Evolutionary conservation across 2,329 filamentous ascomycete genomes (phyloP).

Genomic region (Fusarium decemcellulare): DNA sequence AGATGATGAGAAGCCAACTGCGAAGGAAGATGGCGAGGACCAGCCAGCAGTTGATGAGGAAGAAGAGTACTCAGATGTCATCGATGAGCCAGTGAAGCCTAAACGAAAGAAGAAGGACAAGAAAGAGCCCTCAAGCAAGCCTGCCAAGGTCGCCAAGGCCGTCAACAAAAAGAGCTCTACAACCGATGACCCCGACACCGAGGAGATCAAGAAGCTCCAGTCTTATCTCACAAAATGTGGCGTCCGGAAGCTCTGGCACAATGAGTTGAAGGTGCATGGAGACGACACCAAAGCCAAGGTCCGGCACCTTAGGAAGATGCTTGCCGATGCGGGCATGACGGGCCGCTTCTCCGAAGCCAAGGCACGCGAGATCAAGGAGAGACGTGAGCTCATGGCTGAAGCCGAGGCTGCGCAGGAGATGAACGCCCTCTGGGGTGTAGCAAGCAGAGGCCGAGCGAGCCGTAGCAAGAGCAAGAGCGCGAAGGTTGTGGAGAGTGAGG

Average conservation of each 20-base stretch:
- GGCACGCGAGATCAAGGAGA: conserved; percentile 89
- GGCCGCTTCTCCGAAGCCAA: conserved; percentile 89
- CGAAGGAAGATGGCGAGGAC: conserved; percentile 37
- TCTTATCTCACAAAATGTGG: conserved; percentile 91
- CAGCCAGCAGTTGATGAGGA: conserved; percentile 49
- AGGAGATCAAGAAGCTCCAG: conserved; percentile 90
- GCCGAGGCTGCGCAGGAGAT: conserved; percentile 88
- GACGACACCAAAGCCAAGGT: conserved; percentile 85
- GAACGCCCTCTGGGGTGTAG: conserved; percentile 81
- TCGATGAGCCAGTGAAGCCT: conserved; percentile 78
- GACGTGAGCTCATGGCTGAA: conserved; percentile 86
- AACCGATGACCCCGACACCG: conserved; percentile 73
- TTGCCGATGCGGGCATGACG: conserved; percentile 87
- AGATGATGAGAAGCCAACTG: conserved; percentile 9
- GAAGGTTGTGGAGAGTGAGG: conserved; percentile 52
- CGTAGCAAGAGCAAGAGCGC: conserved; percentile 51
- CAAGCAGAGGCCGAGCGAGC: conserved; percentile 58
- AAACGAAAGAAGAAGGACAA: conserved; percentile 69
- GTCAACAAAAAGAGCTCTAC: conserved; percentile 49
- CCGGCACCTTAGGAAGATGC: conserved; percentile 81
- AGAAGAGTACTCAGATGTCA: conserved; percentile 66
- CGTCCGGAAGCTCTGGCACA: conserved; percentile 90
- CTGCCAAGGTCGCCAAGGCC: conserved; percentile 46
- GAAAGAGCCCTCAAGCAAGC: conserved; percentile 48
- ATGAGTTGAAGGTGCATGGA: conserved; percentile 82